Conservation (phyloP, 148 eudicot genomes). For the Vaccinium darrowii region DNA sequence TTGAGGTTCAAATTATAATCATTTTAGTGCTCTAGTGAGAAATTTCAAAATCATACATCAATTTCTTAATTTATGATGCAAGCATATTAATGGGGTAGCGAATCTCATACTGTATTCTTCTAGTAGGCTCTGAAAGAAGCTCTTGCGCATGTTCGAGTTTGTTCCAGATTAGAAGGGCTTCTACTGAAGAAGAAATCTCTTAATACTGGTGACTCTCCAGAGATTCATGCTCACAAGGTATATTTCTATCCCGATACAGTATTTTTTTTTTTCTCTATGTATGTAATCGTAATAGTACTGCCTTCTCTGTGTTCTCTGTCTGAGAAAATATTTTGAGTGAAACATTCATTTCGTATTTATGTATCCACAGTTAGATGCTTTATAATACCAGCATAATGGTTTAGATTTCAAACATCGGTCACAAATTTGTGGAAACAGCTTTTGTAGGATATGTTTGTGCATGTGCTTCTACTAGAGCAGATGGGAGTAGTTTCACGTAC, state of each 20-base stretch:
- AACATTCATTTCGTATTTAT: neutral
- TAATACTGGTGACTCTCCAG: constrained; percentile 76
- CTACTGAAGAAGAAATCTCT: constrained; percentile 70
- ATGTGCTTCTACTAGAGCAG: neutral
- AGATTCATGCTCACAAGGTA: constrained; percentile 97
- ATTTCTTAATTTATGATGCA: constrained; percentile 1
- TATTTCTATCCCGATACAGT: neutral
- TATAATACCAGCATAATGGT: neutral
- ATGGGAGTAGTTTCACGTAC: neutral
- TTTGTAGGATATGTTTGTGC: neutral
- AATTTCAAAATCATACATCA: constrained; percentile 1
- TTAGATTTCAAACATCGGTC: neutral
- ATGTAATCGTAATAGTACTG: neutral
- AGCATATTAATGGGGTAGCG: neutral
- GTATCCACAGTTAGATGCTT: neutral
- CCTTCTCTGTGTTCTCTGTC: neutral
- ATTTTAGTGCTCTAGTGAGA: constrained; percentile 9
- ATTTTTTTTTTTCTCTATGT: too few species aligned
- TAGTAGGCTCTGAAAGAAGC: constrained; percentile 78
- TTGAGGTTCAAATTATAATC: neutral
- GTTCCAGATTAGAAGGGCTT: constrained; percentile 87
- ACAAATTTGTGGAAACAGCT: neutral
- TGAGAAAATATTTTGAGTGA: neutral
- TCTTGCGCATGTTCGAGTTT: constrained; percentile 80
- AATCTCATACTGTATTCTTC: constrained; percentile 19